Percentiles rank a stretch among this genome's conserved stretches.
Conservation (phyloP, 257 asterid species). For the Craterostigma plantagineum region DNA sequence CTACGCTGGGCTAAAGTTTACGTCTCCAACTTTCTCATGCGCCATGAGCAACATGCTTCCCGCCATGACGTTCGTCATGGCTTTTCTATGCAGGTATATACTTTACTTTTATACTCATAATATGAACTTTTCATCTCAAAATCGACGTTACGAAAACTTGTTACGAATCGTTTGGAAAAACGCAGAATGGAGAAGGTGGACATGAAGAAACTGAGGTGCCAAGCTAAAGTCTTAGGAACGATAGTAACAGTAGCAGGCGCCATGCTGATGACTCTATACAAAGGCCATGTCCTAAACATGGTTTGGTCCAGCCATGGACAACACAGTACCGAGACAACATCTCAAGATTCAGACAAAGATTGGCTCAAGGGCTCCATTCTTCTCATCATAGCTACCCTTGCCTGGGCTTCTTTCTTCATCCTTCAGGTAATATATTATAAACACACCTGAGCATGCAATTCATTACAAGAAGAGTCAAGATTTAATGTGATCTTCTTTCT, state of each 20-base stretch:
- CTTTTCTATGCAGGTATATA: slow-evolving; percentile 47
- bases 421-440: slow-evolving; percentile 18
- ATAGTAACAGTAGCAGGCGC: slow-evolving; percentile 58
- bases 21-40: slow-evolving; percentile 81
- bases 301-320: slow-evolving; percentile 46
- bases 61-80: slow-evolving; percentile 80
- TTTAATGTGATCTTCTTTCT: too few relatives aligned
- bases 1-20: slow-evolving; percentile 66
- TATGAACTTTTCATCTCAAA: too few relatives aligned
- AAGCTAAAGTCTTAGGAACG: slow-evolving; percentile 72
- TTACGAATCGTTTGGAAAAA: too few relatives aligned
- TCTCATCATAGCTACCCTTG: slow-evolving; percentile 70
- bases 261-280: slow-evolving; percentile 79
- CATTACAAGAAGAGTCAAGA: too few relatives aligned
- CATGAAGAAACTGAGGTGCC: slow-evolving; percentile 49
- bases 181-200: slow-evolving; percentile 71
- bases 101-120: too few relatives aligned
- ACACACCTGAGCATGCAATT: too few relatives aligned
- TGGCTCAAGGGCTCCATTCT: slow-evolving; percentile 79
- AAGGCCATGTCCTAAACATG: slow-evolving; percentile 49
- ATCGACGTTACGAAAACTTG: too few relatives aligned
- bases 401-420: slow-evolving; percentile 88
- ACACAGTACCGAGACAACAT: slow-evolving; percentile 10
- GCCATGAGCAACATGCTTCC: slow-evolving; percentile 95
- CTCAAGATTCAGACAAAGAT: slow-evolving; percentile 21